Percentiles rank a stretch among this genome's conserved stretches.
These are phyloP conservation scores for Cyclostephanos tholiformis DNA, from an alignment of 108 stramenopile species.

Conservation along the genomic window DNA sequence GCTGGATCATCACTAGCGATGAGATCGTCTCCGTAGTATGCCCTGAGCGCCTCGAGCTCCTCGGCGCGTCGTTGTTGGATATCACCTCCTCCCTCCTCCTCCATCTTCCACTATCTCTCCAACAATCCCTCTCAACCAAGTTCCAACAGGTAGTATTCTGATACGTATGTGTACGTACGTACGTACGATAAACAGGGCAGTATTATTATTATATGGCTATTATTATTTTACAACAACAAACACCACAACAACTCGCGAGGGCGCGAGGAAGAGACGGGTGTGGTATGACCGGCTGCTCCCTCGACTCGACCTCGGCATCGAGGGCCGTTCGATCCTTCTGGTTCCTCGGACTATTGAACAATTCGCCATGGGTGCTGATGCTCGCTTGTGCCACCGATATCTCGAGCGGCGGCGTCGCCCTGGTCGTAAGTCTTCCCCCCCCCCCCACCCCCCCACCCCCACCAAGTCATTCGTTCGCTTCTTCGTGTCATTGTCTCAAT, in stretches of 20 bases:
- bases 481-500: neutral
- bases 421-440: conserved; percentile 42
- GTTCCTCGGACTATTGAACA: conserved; percentile 83
- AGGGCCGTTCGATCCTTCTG: conserved; percentile 58
- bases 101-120: no score
- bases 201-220: no score
- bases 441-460: neutral
- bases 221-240: no score
- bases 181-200: no score
- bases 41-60: conserved; percentile 48
- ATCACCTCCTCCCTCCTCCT: neutral
- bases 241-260: no score
- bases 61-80: conserved; percentile 32
- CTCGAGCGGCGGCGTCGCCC: conserved; percentile 72
- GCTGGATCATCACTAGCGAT: neutral
- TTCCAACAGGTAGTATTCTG: no score
- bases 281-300: no score
- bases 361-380: conserved; percentile 84
- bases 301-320: no score
- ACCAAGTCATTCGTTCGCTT: no score
- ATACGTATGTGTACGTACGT: no score
- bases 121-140: no score
- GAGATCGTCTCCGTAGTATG: conserved; percentile 50
- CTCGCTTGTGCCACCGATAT: conserved; percentile 81
- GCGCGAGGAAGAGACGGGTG: no score